Percentiles rank a stretch among this genome's conserved stretches.
These are phyloP conservation scores for Rhodotorula sphaerocarpa DNA, from an alignment of 768 basidiomycete genomes.

Conservation along the genomic window DNA sequence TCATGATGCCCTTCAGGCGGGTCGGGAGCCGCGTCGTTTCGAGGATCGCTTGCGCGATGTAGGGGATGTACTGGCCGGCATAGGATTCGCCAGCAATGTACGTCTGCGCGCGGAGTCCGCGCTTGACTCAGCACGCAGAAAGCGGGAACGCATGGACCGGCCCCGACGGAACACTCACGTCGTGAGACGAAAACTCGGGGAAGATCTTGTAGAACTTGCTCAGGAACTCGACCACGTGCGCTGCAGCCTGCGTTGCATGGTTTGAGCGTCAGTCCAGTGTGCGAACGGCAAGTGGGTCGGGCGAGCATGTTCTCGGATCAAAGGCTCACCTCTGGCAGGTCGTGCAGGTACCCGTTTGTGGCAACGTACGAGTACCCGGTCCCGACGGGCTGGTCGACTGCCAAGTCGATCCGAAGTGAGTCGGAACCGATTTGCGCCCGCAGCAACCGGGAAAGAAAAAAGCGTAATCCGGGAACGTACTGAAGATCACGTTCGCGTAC, in stretches of 20 bases:
- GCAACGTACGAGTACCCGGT: constrained; percentile 87
- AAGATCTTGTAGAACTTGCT: constrained; percentile 82
- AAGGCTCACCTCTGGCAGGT: constrained; percentile 56
- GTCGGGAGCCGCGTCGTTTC: constrained; percentile 11
- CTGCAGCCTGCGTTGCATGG: constrained; percentile 55
- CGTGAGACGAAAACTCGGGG: constrained; percentile 71
- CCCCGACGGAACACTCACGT: constrained; percentile 49
- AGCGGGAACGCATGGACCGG: not conserved
- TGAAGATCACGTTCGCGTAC: constrained; percentile 83
- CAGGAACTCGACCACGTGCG: constrained; percentile 74
- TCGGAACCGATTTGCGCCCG: too few relatives aligned
- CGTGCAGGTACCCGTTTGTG: constrained; percentile 74
- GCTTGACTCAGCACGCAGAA: too few relatives aligned
- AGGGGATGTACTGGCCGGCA: constrained; percentile 96
- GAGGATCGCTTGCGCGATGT: constrained; percentile 57
- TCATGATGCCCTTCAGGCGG: constrained; percentile 58
- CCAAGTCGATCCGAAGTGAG: rapidly evolving
- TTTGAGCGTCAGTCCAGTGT: not conserved
- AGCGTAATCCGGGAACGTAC: constrained; percentile 49
- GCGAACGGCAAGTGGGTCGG: not conserved
- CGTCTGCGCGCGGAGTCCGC: constrained; percentile 53
- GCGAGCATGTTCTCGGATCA: not conserved
- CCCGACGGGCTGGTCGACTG: constrained; percentile 96
- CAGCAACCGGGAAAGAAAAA: too few relatives aligned
- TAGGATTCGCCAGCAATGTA: constrained; percentile 94